Percentiles rank a stretch among this genome's conserved stretches.
These are phyloP conservation scores for Colletotrichum lini DNA, from an alignment of 2,329 filamentous ascomycete genomes.

Conservation along the genomic window DNA sequence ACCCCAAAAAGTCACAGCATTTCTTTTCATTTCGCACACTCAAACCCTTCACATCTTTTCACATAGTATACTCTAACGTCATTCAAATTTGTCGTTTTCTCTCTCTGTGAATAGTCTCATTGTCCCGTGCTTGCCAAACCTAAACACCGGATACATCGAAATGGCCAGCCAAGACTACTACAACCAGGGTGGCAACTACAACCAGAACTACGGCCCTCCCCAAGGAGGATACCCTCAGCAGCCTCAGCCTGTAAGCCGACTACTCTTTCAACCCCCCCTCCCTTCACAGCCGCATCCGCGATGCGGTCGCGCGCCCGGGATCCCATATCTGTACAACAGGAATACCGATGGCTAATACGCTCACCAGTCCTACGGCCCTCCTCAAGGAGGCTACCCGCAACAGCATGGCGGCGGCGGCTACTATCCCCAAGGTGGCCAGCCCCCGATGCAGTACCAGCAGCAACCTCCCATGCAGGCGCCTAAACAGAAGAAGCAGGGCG, in stretches of 20 bases:
- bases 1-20: not conserved
- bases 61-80: not conserved
- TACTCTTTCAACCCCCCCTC: not conserved
- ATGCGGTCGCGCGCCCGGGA: not conserved
- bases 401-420: constrained; percentile 49
- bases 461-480: constrained; percentile 48
- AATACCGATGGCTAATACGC: constrained; percentile 26
- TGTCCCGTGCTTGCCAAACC: not conserved
- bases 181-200: constrained; percentile 49
- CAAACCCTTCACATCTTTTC: not conserved
- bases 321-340: not conserved
- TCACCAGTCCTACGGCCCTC: constrained; percentile 49
- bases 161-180: constrained; percentile 62
- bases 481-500: constrained; percentile 48
- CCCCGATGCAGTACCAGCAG: constrained; percentile 62
- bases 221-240: constrained; percentile 54
- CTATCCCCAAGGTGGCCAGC: constrained; percentile 50
- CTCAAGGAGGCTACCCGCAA: constrained; percentile 50
- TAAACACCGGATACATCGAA: constrained; percentile 11
- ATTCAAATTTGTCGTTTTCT: not conserved
- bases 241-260: constrained; percentile 55
- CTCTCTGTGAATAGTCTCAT: constrained; percentile 6
- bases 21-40: constrained; percentile 32
- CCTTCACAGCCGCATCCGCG: not conserved
- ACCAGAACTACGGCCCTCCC: constrained; percentile 38